Base-by-base conservation (phyloP, 306 rosid genomes). In the Mucuna pruriens region DNA sequence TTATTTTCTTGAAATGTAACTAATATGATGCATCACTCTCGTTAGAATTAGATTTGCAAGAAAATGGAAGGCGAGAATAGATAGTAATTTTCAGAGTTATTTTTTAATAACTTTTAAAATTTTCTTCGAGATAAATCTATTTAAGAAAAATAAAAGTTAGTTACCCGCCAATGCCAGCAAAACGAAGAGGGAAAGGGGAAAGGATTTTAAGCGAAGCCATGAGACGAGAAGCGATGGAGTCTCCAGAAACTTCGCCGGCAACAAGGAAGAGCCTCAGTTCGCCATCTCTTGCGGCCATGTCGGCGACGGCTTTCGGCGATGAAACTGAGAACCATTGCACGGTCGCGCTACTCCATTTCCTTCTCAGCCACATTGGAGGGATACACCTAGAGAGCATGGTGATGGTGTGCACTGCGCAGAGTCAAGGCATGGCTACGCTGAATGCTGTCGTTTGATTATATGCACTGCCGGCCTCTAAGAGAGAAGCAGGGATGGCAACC, bases 241-340 rank as follows among this genome's bases (percentile, higher is more conserved):
- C 99, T n/a, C 97, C 97, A 29, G 97, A 95, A 82, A 91, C 97
- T 79, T 93, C 97, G 33, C 99, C 99, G 9, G 93, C 86, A 48
- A 95, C 97, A 42, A 95, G 46, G 86, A 93, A 95, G 29, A 91
- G 88, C 86, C 97, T 91, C 48, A 95, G 86, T 80, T 95, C 97
- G 39, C 95, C 95, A 51, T 88, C 94, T 86, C 66, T 90, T 11
- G 82, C 76, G 39, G 97, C 95, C 85, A 79, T 76, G 15, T 90
- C 94, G 22, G 86, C 9, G 1, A 86, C 85, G 42, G 87, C 36
- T 82, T 51, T 78, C 40, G 44, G 51, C 19, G 84, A 76, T 9
- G 89, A 90, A 62, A 62, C 20, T 8, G 85, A 86, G 16, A 77
- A 82, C 29, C 84, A 85, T 33, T 33, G 44, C 67, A 12, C 3